A percentile compares a stretch with the other conserved stretches of the same genome.
phyloP scores from a whole-genome alignment of 352 stramenopile species.

The Albugo candida region DNA sequence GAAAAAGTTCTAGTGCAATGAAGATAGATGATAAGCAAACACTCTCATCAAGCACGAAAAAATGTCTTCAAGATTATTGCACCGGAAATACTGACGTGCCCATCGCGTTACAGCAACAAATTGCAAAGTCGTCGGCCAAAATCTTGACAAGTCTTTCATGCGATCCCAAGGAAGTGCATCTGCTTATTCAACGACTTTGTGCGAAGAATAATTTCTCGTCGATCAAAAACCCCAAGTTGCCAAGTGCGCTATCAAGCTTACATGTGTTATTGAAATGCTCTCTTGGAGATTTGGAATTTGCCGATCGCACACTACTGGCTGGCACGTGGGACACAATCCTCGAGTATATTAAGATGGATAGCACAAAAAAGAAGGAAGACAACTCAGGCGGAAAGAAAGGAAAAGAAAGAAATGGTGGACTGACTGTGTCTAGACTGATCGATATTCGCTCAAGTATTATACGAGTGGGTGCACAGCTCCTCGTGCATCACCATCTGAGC shows the following conservation, averaged over 20 bases:
- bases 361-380: constrained; percentile 7
- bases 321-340: constrained; percentile 27
- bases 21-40: no score
- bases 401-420: constrained; percentile 10
- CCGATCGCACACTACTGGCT: constrained; percentile 10
- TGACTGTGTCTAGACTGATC: constrained; percentile 9
- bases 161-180: constrained; percentile 13
- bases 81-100: no score
- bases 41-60: no score
- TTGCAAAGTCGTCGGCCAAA: not conserved
- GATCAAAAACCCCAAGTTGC: constrained; percentile 2
- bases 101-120: not conserved
- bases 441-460: constrained; percentile 26
- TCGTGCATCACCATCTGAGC: constrained; percentile 19
- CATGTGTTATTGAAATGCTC: constrained; percentile 42
- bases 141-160: constrained; percentile 5
- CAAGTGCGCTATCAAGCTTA: constrained; percentile 18
- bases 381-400: constrained; percentile 2
- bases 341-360: constrained; percentile 16
- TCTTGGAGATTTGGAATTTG: not conserved
- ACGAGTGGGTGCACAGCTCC: constrained; percentile 33
- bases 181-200: constrained; percentile 27
- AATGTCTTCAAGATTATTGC: no score
- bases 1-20: no score
- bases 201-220: constrained; percentile 22